Percentiles rank a stretch among this genome's conserved stretches.
These are phyloP conservation scores for Microascus cirrosus DNA, from an alignment of 2,329 filamentous ascomycete genomes.

Conservation along the genomic window DNA sequence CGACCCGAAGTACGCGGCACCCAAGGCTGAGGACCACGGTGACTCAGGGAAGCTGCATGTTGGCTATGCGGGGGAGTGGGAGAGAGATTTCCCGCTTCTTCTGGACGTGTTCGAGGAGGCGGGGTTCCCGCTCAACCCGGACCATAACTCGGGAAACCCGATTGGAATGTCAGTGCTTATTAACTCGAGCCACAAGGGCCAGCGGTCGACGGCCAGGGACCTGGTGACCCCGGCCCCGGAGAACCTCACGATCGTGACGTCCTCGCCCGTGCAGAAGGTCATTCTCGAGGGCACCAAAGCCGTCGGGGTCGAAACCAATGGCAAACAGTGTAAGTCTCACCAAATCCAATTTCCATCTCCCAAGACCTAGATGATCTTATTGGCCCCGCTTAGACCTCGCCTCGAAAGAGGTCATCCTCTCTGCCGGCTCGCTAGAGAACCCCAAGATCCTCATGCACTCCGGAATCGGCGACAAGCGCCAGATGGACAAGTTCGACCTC, in stretches of 20 bases:
- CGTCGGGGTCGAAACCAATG: slow-evolving; percentile 30
- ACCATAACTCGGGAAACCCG: slow-evolving; percentile 47
- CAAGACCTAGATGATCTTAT: not conserved
- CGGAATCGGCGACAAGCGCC: slow-evolving; percentile 23
- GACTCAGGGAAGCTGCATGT: slow-evolving; percentile 24
- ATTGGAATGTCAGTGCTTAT: slow-evolving; percentile 41
- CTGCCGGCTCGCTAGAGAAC: slow-evolving; percentile 26
- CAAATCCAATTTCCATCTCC: not conserved
- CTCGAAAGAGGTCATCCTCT: slow-evolving; percentile 30
- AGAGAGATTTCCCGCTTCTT: slow-evolving; percentile 31
- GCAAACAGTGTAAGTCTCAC: slow-evolving; percentile 23
- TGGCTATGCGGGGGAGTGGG: slow-evolving; percentile 20
- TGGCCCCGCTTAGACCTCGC: slow-evolving; percentile 14
- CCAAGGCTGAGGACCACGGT: not conserved
- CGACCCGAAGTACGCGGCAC: not conserved
- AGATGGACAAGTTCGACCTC: slow-evolving; percentile 21
- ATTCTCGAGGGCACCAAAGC: slow-evolving; percentile 32
- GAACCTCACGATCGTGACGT: slow-evolving; percentile 42
- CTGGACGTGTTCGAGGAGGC: slow-evolving; percentile 35
- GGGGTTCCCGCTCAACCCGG: slow-evolving; percentile 37
- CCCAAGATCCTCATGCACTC: slow-evolving; percentile 33
- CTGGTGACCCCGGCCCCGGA: slow-evolving; percentile 28
- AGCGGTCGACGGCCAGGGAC: slow-evolving; percentile 38
- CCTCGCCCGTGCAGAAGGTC: slow-evolving; percentile 33
- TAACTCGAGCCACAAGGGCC: slow-evolving; percentile 34